A percentile compares a stretch with the other conserved stretches of the same genome.
Evolutionary conservation across 2,329 filamentous ascomycete species (phyloP).

Genomic region (Tolypocladium ophioglossoides): DNA sequence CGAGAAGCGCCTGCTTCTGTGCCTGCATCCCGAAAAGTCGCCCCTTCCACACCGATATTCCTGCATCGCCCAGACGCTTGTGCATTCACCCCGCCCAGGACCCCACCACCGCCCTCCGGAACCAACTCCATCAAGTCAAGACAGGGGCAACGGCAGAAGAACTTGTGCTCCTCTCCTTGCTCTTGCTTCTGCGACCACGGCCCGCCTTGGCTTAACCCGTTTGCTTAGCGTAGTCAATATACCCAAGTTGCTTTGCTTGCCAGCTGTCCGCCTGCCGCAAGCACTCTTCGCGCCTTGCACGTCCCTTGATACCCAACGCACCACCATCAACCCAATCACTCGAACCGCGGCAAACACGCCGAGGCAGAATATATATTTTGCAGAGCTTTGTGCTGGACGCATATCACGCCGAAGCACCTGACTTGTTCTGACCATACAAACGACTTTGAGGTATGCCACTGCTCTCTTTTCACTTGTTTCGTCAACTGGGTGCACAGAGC

Average conservation of each 20-base stretch:
- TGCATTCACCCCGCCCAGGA: neutral
- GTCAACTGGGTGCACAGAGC: neutral
- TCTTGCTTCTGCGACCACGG: neutral
- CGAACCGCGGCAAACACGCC: neutral
- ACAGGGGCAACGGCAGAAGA: neutral
- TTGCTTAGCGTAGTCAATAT: slow-evolving; percentile 5
- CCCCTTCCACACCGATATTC: neutral
- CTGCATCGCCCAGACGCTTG: neutral
- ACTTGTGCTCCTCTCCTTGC: neutral
- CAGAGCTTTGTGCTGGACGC: neutral
- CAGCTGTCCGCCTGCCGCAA: slow-evolving; percentile 1
- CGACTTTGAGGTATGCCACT: neutral
- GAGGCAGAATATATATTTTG: neutral
- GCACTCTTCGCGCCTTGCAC: neutral
- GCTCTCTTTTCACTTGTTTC: neutral
- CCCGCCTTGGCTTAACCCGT: neutral
- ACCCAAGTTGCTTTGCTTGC: neutral
- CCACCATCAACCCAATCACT: slow-evolving; percentile 3
- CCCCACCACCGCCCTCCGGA: neutral
- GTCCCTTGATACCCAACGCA: slow-evolving; percentile 10
- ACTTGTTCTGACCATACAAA: neutral
- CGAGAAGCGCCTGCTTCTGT: neutral
- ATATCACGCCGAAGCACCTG: neutral
- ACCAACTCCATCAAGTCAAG: neutral
- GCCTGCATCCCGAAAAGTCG: neutral